These are phyloP conservation scores for Chaetomium globosum DNA, from an alignment of 2,329 filamentous ascomycete species.

Conservation along the genomic window DNA sequence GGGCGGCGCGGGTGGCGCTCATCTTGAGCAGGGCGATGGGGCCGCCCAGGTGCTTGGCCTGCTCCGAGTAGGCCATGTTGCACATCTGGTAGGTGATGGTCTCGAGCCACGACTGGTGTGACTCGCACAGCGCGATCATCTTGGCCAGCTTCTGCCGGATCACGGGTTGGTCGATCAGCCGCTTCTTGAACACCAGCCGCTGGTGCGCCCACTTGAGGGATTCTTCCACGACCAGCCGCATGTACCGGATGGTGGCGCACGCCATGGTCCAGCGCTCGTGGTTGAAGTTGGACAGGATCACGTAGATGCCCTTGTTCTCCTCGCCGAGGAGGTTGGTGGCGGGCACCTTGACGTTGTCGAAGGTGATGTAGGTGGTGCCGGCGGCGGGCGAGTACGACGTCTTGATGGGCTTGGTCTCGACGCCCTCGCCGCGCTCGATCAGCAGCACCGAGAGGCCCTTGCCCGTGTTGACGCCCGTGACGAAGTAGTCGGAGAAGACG, in stretches of 20 bases:
- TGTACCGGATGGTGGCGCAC: slow-evolving; percentile 65
- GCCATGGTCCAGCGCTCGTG: slow-evolving; percentile 81
- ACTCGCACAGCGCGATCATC: slow-evolving; percentile 81
- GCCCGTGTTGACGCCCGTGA: slow-evolving; percentile 75
- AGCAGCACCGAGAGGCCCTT: slow-evolving; percentile 79
- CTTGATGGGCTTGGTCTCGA: slow-evolving; percentile 78
- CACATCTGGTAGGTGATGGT: slow-evolving; percentile 86
- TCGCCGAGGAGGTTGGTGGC: slow-evolving; percentile 75
- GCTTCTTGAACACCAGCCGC: slow-evolving; percentile 80
- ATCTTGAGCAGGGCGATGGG: slow-evolving; percentile 84
- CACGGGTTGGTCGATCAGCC: slow-evolving; percentile 78
- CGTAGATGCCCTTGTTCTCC: slow-evolving; percentile 83
- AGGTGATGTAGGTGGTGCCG: slow-evolving; percentile 78
- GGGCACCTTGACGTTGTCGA: slow-evolving; percentile 84
- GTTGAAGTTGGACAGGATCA: slow-evolving; percentile 87
- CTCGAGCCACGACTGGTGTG: slow-evolving; percentile 85
- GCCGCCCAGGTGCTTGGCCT: slow-evolving; percentile 73
- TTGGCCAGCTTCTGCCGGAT: slow-evolving; percentile 85
- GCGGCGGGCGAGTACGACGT: slow-evolving; percentile 79
- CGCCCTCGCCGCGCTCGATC: slow-evolving; percentile 71
- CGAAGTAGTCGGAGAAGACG: slow-evolving; percentile 80
- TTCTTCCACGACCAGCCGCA: slow-evolving; percentile 74
- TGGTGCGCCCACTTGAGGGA: slow-evolving; percentile 89
- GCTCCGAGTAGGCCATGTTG: slow-evolving; percentile 77
- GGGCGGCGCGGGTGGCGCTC: slow-evolving; percentile 72